Base-by-base conservation (phyloP, 225 moss, liverwort and hornwort species). In the Marchantia paleacea region DNA sequence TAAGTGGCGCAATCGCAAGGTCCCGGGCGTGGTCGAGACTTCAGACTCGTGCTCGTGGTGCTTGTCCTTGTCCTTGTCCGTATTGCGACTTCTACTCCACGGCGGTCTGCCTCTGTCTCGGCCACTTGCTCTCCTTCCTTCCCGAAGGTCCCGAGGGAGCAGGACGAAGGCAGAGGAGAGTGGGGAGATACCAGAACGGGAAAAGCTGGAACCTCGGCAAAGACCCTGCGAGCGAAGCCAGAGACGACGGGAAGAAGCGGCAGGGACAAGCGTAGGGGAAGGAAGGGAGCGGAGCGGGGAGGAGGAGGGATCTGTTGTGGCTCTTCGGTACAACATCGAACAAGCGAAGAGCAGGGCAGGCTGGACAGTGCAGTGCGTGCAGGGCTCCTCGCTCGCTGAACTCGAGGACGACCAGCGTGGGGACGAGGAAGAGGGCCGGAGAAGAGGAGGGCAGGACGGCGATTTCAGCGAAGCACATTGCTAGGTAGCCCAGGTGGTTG, bases 391-490 rank as follows among this genome's bases (percentile, higher is more conserved):
- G 72, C 22, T 50, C 50, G 72, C 50, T 72, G 49, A 12, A 72
- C 22, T 72, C 48, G 70, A 50, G 50, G 52, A 51, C 51, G n/a
- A 50, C 51, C 3, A 22, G 50, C 51, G 19, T 10, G 70, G 3
- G 70, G 48, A 20, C 48, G 48, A 72, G 48, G 2, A 22, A 0
- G 48, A 48, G 29, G 30, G n/a, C n/a, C n/a, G n/a, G n/a, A n/a
- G n/a, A n/a, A 29, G n/a, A n/a, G n/a, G n/a, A n/a, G 39, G 39
- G 39, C 1, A 72, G 50, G 72, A 72, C 72, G 50, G 50, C 72
- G 72, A 72, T 52, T 72, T n/a, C 16, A 70, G 70, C 30, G 70
- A 70, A 28, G 67, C 19, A 19, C 31, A 66, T 52, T 52, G 51
- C 24, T 24, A 72, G 51, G 51, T 2, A 71, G 19, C 0, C 19